Evolutionary conservation across 2,329 filamentous ascomycete species (phyloP).

Genomic region (Cadophora malorum): DNA sequence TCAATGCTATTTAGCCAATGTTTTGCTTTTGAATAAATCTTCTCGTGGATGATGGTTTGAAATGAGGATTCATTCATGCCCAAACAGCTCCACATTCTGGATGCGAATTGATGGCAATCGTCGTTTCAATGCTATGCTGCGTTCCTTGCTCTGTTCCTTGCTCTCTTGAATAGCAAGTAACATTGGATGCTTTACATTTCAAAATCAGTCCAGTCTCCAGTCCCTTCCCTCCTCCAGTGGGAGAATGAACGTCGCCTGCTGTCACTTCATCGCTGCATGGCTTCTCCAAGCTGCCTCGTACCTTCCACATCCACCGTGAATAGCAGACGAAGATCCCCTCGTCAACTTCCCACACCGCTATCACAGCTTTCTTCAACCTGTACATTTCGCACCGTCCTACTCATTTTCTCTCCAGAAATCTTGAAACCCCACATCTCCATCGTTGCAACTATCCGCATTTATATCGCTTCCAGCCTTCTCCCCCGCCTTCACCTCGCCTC

Average conservation of each 20-base stretch:
- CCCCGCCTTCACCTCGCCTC: background rate
- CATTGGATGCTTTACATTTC: too few species aligned
- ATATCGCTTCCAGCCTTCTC: too few species aligned
- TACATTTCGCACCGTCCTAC: background rate
- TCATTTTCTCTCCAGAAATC: background rate
- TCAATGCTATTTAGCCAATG: background rate
- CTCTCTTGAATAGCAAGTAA: too few species aligned
- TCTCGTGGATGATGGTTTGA: background rate
- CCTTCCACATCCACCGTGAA: too few species aligned
- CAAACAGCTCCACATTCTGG: background rate
- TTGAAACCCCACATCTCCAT: background rate
- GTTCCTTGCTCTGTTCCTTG: background rate
- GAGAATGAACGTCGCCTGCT: too few species aligned
- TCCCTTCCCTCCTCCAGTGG: too few species aligned
- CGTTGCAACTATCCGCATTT: background rate
- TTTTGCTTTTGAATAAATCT: background rate
- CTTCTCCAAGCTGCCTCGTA: too few species aligned
- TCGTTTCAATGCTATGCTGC: slow-evolving; percentile 4
- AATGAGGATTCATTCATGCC: background rate
- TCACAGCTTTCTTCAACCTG: background rate
- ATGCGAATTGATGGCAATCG: background rate
- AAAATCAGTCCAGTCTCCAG: too few species aligned
- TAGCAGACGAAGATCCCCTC: too few species aligned
- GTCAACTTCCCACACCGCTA: too few species aligned
- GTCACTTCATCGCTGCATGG: too few species aligned